Base-by-base conservation (phyloP, 768 basidiomycete species). In the Tulasnella sp. region DNA sequence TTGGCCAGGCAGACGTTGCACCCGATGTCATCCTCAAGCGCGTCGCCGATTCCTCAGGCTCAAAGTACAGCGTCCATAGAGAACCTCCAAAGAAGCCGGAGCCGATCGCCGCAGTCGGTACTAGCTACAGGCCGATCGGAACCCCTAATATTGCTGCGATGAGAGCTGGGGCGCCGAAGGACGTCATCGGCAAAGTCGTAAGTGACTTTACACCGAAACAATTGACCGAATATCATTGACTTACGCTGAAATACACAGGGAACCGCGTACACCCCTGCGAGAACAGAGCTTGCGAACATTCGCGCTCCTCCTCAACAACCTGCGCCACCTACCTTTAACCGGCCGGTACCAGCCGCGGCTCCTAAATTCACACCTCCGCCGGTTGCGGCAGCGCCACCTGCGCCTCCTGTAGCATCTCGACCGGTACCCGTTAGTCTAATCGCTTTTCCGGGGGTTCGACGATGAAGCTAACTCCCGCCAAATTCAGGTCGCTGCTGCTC, bases 31-130 rank as follows among this genome's bases (percentile, higher is more conserved):
- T 98, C 84, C 93, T 94, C 90, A 90, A 90, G 78, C 90, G 93
- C 67, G 90, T 97, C n/a, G 91, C 92, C 86, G 91, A 92, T 23
- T 92, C 94, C 13, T 95, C 93, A 16, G 95, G 95, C n/a, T 90
- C 94, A 0, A 94, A 90, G 81, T 99, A 99, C 84, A 92, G 93
- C 4, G 87, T 90, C 0, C 95, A 96, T 81, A 91, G 91, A 72
- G 93, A 96, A 81, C 84, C 86, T n/a, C 83, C 92, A 0, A 90
- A 92, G 78, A 91, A 88, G 81, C 87, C 87, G 75, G 92, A 94
- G 80, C 92, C 93, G 5, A 95, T 96, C 80, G 88, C 91, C 0
- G 93, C 95, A 23, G 92, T 92, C 5, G 92, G 93, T 13, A 90
- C 92, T 0, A 90, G 83, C 81, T 94, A 94, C 83, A 90, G 86